Evolutionary conservation across 106 monocot genomes (phyloP), one percentile per base, ranked within the genome.

Genomic region (Posidonia australis): DNA sequence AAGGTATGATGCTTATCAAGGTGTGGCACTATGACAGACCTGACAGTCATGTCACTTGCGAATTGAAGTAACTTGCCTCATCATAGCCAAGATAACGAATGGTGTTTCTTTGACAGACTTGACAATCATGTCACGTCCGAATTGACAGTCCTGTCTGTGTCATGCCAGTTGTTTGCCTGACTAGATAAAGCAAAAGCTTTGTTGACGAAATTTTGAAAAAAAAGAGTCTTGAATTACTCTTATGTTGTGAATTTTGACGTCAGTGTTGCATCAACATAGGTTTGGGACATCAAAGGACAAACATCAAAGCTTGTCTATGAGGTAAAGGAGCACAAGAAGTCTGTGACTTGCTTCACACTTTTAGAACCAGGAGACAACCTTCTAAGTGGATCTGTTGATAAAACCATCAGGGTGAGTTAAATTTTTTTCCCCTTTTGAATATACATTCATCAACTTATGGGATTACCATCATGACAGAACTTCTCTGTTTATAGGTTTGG

Each of bases 371-470:
- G 82, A 18, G 81, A 86, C 28, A 79, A 76, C 51, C 90, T 98
- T 62, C 58, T 98, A 70, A 98, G 87, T 70, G 96, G 96, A 73
- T 98, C 96, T 0, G 21, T 70, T 2, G 96, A 98, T 64, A 90
- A 79, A 79, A 84, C 96, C 30, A 53, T 98, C 62, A 80, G 79
- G 77, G 96, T 98, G 85, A 52, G 19, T 76, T 1, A 48, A 2
- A 4, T 36, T 36, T 36, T 36, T 36, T 36, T 7, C 31, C 54
- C 21, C 21, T 22, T 65, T 24, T 22, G 13, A 5, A 71, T 17
- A 16, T 41, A 20, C 46, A 27, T 13, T 42, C 16, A 24, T 64
- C 9, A 70, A 59, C 13, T 2, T 18, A n/a, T 41, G 62, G 20
- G 23, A 68, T 23, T 19, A 45, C 3, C 13, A 47, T 60, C 45